These are phyloP conservation scores for Aegle marmelos DNA, from an alignment of 345 rosid species.

Conservation along the genomic window DNA sequence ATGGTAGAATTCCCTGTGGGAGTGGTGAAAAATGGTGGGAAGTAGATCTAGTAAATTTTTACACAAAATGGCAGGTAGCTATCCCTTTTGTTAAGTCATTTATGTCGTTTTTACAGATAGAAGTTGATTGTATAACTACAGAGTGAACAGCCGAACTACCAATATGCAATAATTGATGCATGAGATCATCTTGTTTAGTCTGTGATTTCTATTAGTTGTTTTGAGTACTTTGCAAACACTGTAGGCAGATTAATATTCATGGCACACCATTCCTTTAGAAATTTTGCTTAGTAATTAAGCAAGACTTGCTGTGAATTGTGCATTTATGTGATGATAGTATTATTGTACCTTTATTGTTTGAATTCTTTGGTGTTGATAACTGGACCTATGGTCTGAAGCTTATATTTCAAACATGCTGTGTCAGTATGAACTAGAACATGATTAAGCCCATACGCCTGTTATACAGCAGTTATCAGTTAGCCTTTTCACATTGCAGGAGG, in stretches of 20 bases:
- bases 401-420: not conserved
- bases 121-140: not conserved
- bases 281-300: not conserved
- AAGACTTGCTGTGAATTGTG: not conserved
- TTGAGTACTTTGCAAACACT: not conserved
- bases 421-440: not conserved
- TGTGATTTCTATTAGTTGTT: not conserved
- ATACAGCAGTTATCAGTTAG: not conserved
- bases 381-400: not conserved
- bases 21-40: no score
- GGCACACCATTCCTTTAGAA: not conserved
- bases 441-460: not conserved
- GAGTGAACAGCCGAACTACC: not conserved
- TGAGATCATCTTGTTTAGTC: not conserved
- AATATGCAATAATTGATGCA: not conserved
- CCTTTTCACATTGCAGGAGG: constrained; percentile 33
- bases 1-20: no score
- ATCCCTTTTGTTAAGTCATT: not conserved
- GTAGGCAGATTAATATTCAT: not conserved
- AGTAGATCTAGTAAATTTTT: not conserved
- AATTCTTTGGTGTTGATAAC: not conserved
- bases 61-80: not conserved
- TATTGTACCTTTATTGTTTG: not conserved
- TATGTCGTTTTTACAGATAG: not conserved
- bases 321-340: not conserved